These are phyloP conservation scores for Drechslera avenae DNA, from an alignment of 2,329 filamentous ascomycete species.

Conservation along the genomic window DNA sequence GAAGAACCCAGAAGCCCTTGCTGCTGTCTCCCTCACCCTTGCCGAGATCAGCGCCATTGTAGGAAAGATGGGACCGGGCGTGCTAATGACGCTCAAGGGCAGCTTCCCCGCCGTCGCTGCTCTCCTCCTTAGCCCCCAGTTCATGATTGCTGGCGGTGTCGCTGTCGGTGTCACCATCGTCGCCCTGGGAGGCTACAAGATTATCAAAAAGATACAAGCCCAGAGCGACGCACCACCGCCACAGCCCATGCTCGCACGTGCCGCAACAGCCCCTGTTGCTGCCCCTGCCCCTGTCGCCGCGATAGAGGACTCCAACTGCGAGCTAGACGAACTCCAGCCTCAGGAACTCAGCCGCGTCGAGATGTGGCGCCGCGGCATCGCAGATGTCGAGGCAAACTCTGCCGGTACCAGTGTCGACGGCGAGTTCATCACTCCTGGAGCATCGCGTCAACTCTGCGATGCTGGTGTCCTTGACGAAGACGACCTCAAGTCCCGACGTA, in stretches of 20 bases:
- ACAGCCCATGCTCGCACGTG: conserved; percentile 18
- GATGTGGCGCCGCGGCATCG: conserved; percentile 67
- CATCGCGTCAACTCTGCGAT: conserved; percentile 53
- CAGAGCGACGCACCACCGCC: conserved; percentile 43
- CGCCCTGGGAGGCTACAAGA: conserved; percentile 95
- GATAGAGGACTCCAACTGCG: conserved; percentile 26
- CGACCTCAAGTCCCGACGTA: conserved; percentile 51
- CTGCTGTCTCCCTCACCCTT: conserved; percentile 88
- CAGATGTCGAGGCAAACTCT: conserved; percentile 60
- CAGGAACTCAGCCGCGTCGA: conserved; percentile 64
- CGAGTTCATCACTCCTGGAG: conserved; percentile 67
- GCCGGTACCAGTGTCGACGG: conserved; percentile 67
- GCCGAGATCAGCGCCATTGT: conserved; percentile 86
- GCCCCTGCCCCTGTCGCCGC: conserved; percentile 3
- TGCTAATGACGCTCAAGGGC: conserved; percentile 75
- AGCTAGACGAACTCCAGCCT: conserved; percentile 63
- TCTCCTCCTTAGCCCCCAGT: conserved; percentile 86
- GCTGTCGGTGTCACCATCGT: conserved; percentile 93
- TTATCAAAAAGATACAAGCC: conserved; percentile 80
- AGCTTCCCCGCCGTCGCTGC: conserved; percentile 85
- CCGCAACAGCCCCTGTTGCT: conserved; percentile 11
- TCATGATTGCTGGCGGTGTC: conserved; percentile 88
- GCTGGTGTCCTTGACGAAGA: conserved; percentile 55
- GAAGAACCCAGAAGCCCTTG: conserved; percentile 86
- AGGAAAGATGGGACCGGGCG: conserved; percentile 81